These are phyloP conservation scores for Pythium coloratum DNA, from an alignment of 352 stramenopile species.

Conservation along the genomic window DNA sequence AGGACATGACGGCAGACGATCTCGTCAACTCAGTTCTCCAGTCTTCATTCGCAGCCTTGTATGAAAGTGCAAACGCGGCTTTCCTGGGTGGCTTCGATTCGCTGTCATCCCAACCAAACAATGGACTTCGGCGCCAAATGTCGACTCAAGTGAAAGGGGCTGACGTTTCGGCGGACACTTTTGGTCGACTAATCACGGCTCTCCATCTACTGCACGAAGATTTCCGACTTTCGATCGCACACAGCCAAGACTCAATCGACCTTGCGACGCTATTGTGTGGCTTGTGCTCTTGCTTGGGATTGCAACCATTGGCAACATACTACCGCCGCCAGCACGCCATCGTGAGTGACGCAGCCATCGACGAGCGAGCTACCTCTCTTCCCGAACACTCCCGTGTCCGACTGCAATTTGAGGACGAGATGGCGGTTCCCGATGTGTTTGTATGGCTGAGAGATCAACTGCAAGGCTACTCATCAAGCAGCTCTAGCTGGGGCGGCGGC, in stretches of 20 bases:
- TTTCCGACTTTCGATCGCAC: slow-evolving; percentile 43
- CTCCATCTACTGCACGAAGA: slow-evolving; percentile 79
- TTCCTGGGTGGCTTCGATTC: slow-evolving; percentile 8
- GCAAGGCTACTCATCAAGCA: slow-evolving; percentile 11
- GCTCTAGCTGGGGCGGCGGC: neutral
- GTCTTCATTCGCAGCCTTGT: slow-evolving; percentile 17
- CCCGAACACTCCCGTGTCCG: neutral
- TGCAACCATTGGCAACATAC: slow-evolving; percentile 46
- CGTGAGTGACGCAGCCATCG: neutral
- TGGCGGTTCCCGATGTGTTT: slow-evolving; percentile 45
- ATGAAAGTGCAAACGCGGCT: slow-evolving; percentile 3
- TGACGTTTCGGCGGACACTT: neutral
- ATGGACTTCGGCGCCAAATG: neutral
- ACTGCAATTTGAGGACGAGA: slow-evolving; percentile 22
- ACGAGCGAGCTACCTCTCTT: neutral
- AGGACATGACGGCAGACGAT: neutral
- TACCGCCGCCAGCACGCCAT: slow-evolving; percentile 32
- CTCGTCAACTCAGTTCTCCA: slow-evolving; percentile 2
- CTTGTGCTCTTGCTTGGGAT: slow-evolving; percentile 32
- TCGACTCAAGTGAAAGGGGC: neutral
- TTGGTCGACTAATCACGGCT: slow-evolving; percentile 17
- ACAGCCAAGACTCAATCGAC: neutral
- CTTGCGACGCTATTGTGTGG: slow-evolving; percentile 41
- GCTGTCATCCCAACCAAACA: neutral
- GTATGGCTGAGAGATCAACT: slow-evolving; percentile 46